These are phyloP conservation scores for Calycina herbarum DNA, from an alignment of 2,329 filamentous ascomycete genomes.

Conservation along the genomic window DNA sequence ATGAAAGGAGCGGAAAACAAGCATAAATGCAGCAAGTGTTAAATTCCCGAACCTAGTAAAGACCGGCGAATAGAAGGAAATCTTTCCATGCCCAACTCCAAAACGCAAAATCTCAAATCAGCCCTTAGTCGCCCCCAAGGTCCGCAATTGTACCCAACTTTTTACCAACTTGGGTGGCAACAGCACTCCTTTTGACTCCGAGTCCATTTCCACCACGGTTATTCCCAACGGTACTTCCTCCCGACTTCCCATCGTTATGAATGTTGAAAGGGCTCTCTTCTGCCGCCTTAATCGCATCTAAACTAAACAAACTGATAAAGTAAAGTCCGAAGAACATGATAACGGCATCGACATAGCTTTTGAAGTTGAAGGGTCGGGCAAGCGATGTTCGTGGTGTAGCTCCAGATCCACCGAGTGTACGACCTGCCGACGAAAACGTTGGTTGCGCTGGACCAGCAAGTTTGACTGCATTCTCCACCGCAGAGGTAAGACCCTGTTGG, in stretches of 20 bases:
- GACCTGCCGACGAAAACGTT: conserved; percentile 55
- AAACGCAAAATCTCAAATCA: background rate
- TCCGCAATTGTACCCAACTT: conserved; percentile 39
- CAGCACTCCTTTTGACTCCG: conserved; percentile 28
- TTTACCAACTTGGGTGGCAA: conserved; percentile 32
- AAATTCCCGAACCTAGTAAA: background rate
- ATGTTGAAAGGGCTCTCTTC: conserved; percentile 61
- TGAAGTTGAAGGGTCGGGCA: conserved; percentile 40
- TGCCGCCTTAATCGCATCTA: conserved; percentile 62
- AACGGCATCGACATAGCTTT: conserved; percentile 49
- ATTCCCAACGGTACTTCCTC: conserved; percentile 3
- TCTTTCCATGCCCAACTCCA: background rate
- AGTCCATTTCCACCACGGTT: conserved; percentile 13
- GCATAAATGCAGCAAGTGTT: background rate
- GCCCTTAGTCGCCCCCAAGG: conserved; percentile 22
- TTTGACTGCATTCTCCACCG: conserved; percentile 70
- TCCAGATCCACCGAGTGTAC: conserved; percentile 54
- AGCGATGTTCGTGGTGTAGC: conserved; percentile 31
- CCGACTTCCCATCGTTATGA: conserved; percentile 21
- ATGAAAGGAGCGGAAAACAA: background rate
- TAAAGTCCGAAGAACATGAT: conserved; percentile 61
- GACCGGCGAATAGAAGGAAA: background rate
- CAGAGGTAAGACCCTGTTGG: conserved; percentile 69
- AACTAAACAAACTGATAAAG: conserved; percentile 61
- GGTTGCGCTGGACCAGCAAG: conserved; percentile 46